Base-by-base conservation (phyloP, 2,329 filamentous ascomycete genomes). In the Corinectria fuckeliana region DNA sequence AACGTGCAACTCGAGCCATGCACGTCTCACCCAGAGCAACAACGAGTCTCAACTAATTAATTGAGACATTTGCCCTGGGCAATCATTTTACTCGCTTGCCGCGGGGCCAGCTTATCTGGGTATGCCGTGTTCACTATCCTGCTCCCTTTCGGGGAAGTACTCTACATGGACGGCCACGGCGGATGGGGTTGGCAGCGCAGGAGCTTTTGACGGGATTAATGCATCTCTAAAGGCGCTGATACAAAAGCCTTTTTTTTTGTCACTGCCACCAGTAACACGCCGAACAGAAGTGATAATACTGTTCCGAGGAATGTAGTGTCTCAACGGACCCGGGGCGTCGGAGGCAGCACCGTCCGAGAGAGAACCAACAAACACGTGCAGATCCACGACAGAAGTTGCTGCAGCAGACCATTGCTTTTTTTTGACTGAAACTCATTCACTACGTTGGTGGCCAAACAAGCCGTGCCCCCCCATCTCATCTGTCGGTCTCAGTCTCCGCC, bases 21-120 rank as follows among this genome's bases (percentile, higher is more conserved):
- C 58, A 36, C 59, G 47, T 68, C 65, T 65, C 61, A 54, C 62
- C 57, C 51, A 26, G 47, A 57, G 38, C 47, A 58, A 32, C 48
- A 62, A 56, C 39, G 48, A 53, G 39, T 65, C 50, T 67, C 52
- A 53, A 39, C 45, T 34, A 53, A 21, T 56, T 52, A 50, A 21
- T 56, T 52, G 49, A 62, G 59, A 64, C 61, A 62, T 50, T n/a
- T 21, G 21, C 36, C 36, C 32, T 20, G 34, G 32, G 26, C 28
- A 23, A 41, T 53, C 32, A 34, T 25, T 44, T 36, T 32, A 18
- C 26, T 8, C 38, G 38, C 44, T 49, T 42, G 30, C 44, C 41
- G 34, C 26, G 28, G 11, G 25, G n/a, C 39, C 28, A n/a, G 23
- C 14, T 45, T 21, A 20, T 39, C 48, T 41, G 21, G 36, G 28